Evolutionary conservation across 1,139 yeast species (phyloP).

Genomic region (Taiozyma onychis): DNA sequence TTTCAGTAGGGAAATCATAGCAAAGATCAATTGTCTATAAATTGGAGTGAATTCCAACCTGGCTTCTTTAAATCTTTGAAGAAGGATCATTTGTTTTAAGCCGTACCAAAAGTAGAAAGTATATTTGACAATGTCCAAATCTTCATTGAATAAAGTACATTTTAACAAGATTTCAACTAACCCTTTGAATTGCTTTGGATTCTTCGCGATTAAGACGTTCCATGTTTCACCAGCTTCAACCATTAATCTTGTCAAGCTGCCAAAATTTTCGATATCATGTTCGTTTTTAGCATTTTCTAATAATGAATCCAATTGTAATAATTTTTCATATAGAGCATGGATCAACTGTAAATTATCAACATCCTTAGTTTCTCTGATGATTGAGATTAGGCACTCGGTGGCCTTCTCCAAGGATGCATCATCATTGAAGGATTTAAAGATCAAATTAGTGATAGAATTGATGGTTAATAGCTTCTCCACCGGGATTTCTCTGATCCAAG

Average conservation of each 20-base stretch:
- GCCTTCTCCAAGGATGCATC: conserved; percentile 82
- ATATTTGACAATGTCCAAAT: conserved; percentile 82
- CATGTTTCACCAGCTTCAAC: conserved; percentile 95
- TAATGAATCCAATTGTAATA: conserved; percentile 53
- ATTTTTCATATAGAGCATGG: conserved; percentile 60
- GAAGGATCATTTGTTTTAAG: conserved; percentile 63
- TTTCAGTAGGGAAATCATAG: conserved; percentile 66
- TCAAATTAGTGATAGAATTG: conserved; percentile 55
- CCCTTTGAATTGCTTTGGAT: conserved; percentile 65
- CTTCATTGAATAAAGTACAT: conserved; percentile 60
- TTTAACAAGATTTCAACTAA: conserved; percentile 71
- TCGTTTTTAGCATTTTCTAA: conserved; percentile 49
- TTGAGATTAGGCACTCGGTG: conserved; percentile 75
- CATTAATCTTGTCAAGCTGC: conserved; percentile 69
- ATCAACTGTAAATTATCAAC: conserved; percentile 57
- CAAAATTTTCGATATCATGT: conserved; percentile 68
- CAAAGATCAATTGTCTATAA: conserved; percentile 57
- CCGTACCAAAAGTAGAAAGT: conserved; percentile 92
- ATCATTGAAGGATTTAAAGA: conserved; percentile 60
- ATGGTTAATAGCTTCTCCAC: conserved; percentile 59
- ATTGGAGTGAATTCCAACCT: conserved; percentile 51
- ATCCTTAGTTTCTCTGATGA: conserved; percentile 78
- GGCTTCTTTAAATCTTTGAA: conserved; percentile 59
- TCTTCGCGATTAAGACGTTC: conserved; percentile 80
- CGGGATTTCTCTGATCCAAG: conserved; percentile 88